Evolutionary conservation across 2,329 filamentous ascomycete species (phyloP), one percentile per base, ranked within the genome.

Genomic region (Apiospora rasikravindrae): DNA sequence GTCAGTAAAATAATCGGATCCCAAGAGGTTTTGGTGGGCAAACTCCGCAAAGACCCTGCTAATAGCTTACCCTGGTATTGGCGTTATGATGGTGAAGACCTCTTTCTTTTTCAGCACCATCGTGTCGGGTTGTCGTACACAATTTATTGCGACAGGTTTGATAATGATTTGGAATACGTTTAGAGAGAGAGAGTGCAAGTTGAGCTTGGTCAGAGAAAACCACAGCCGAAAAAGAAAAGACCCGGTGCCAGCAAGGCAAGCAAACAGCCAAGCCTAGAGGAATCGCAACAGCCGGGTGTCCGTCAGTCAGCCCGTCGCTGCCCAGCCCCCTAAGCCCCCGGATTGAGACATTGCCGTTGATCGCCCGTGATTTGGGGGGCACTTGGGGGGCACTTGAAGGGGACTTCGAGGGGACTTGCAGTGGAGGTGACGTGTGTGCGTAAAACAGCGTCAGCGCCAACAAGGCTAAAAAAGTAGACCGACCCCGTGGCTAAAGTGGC

Each of bases 1-100:
- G 33, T 64, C 57, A 64, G 57, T 64, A 40, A 37, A 29, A n/a
- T n/a, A 40, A 64, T n/a, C 29, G 29, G 53, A n/a, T 22, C 53
- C 53, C 19, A 33, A 8, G 57, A n/a, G 40, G 40, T 10, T 11
- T 40, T 40, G 57, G 33, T 64, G 33, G 57, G 33, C 16, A 61
- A 61, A 10, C 53, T 37, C 53, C 53, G 53, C 29, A 33, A 16
- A 61, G 53, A 61, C 53, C 53, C 53, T 64, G 57, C 33, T 24
- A 24, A 37, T 37, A 4, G 33, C 57, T 10, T 64, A 64, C 57
- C 86, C 85, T 44, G 91, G 91, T 69, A 93, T 92, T 66, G 91
- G 90, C 72, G 91, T 93, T 79, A 93, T 88, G 75, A 92, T 88
- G 37, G 90, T 93, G 80, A 92, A 91, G 37, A 86, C 85, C 74